Conservation (phyloP, 75 land plant genomes). For the Ceratopteris richardii region DNA sequence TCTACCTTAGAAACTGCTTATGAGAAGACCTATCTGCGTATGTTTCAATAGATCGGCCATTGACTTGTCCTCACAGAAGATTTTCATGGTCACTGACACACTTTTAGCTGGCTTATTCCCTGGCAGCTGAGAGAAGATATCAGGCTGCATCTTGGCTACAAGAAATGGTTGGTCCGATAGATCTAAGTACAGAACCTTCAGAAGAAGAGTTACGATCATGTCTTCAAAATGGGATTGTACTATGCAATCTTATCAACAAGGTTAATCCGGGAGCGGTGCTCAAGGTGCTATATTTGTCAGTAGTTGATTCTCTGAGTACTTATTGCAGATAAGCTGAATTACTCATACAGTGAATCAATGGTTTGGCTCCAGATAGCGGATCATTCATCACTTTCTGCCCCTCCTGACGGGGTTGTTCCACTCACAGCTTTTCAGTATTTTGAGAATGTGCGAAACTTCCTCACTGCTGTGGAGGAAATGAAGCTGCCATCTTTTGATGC, state of each 20-base stretch:
- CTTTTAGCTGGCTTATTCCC: no score
- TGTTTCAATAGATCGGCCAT: no score
- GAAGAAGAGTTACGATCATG: conserved; percentile 82
- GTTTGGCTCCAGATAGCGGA: conserved; percentile 58
- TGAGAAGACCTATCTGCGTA: no score
- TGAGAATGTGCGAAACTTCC: conserved; percentile 85
- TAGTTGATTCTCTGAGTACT: background rate
- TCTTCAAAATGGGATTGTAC: conserved; percentile 67
- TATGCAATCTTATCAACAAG: conserved; percentile 77
- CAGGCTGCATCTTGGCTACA: conserved; percentile 85
- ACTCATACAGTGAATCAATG: background rate
- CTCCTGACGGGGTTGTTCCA: conserved; percentile 50
- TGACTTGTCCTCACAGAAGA: no score
- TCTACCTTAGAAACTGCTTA: no score
- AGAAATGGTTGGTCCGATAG: conserved; percentile 59
- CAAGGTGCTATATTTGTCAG: conserved; percentile 31
- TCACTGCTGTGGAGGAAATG: conserved; percentile 65
- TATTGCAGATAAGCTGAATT: background rate
- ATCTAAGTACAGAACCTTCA: conserved; percentile 65
- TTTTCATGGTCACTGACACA: no score
- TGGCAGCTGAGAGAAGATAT: conserved; percentile 64
- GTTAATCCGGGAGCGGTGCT: conserved; percentile 77
- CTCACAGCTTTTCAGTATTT: conserved; percentile 82
- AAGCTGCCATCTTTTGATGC: conserved; percentile 71
- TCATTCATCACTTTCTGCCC: conserved; percentile 37